These are phyloP conservation scores for Eucalyptus melliodora DNA, from an alignment of 345 rosid genomes.

Conservation along the genomic window DNA sequence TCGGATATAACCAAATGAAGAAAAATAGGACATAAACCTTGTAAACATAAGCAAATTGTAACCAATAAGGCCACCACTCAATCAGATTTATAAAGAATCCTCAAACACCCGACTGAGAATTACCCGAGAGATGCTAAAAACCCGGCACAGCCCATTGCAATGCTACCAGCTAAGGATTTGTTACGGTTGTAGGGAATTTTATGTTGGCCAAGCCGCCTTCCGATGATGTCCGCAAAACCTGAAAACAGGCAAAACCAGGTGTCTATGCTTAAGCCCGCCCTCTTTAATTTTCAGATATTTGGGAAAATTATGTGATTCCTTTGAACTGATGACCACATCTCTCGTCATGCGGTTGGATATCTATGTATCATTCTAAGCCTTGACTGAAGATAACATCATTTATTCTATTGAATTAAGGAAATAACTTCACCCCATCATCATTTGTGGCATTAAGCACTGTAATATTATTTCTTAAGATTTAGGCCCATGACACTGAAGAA, in stretches of 20 bases:
- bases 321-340: neutral
- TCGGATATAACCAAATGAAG: conserved; percentile 48
- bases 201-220: conserved; percentile 54
- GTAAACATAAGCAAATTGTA: neutral
- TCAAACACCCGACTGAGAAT: neutral
- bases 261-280: neutral
- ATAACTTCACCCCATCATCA: neutral
- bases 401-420: neutral
- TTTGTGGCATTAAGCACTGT: neutral
- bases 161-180: conserved; percentile 78
- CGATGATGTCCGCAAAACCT: conserved; percentile 91
- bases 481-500: neutral
- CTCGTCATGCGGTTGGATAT: neutral
- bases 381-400: neutral
- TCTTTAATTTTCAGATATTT: neutral
- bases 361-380: neutral
- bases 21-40: conserved; percentile 73
- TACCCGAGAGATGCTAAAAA: conserved; percentile 63
- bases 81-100: neutral
- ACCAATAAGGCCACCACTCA: neutral
- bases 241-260: neutral
- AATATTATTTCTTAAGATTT: neutral
- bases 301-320: neutral
- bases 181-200: conserved; percentile 74
- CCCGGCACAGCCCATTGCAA: conserved; percentile 69